phyloP scores from a whole-genome alignment of 2,329 filamentous ascomycete genomes.

The Aspergillus latus region DNA sequence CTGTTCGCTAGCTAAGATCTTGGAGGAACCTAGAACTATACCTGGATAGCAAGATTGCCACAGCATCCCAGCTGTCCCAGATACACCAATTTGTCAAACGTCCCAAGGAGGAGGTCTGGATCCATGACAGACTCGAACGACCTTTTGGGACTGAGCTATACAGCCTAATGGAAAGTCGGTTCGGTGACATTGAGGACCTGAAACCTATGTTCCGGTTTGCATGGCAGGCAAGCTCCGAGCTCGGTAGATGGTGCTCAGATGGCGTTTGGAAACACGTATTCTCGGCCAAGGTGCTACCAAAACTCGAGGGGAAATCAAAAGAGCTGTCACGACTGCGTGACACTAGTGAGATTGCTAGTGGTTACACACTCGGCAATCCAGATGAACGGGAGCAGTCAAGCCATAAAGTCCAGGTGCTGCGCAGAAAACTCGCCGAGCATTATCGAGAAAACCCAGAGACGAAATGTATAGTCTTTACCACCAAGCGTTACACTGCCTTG shows the following conservation, averaged over 20 bases:
- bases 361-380: constrained; percentile 49
- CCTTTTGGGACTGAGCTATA: constrained; percentile 67
- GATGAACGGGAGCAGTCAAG: constrained; percentile 56
- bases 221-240: constrained; percentile 59
- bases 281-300: constrained; percentile 60
- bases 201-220: constrained; percentile 60
- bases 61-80: constrained; percentile 62
- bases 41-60: constrained; percentile 80
- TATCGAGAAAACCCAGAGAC: constrained; percentile 60
- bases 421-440: constrained; percentile 59
- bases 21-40: constrained; percentile 68
- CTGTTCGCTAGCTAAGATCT: constrained; percentile 10
- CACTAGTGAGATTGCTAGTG: constrained; percentile 57
- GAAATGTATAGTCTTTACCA: constrained; percentile 85
- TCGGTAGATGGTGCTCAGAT: constrained; percentile 85
- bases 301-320: constrained; percentile 60
- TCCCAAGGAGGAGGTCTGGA: constrained; percentile 59
- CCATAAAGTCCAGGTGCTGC: constrained; percentile 68
- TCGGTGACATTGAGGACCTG: constrained; percentile 55
- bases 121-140: constrained; percentile 53
- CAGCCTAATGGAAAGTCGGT: constrained; percentile 54
- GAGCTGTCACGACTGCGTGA: constrained; percentile 59
- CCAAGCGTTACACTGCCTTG: constrained; percentile 73
- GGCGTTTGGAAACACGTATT: constrained; percentile 73
- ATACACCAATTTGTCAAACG: constrained; percentile 59